Percentiles rank a stretch among this genome's conserved stretches.
Evolutionary conservation across 169 alveolate genomes (phyloP).

Genomic region (Plasmodium gonderi): DNA sequence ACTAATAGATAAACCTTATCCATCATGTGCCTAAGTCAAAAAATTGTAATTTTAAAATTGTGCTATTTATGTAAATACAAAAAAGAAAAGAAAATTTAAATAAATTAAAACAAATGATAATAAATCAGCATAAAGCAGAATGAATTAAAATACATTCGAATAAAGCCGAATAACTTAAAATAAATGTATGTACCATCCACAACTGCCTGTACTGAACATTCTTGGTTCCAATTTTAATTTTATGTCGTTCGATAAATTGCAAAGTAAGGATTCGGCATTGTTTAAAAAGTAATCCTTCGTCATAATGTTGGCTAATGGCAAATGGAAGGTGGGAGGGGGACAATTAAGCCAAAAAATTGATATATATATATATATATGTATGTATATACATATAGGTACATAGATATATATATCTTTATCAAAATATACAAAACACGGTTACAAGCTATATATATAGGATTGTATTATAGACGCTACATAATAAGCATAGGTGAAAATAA

Average conservation of each 20-base stretch:
- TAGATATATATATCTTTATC: too few species aligned
- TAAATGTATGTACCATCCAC: conserved; percentile 80
- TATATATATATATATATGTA: background rate
- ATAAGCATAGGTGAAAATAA: background rate
- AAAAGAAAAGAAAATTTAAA: background rate
- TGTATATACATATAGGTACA: background rate
- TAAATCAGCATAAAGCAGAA: background rate
- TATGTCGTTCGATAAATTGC: conserved; percentile 51
- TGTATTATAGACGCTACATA: too few species aligned
- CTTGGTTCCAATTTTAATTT: conserved; percentile 78
- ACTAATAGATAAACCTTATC: conserved; percentile 76
- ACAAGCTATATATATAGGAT: too few species aligned
- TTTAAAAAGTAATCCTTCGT: conserved; percentile 77
- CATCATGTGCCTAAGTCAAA: conserved; percentile 76
- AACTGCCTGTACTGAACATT: conserved; percentile 82
- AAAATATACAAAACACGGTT: too few species aligned
- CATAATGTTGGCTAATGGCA: conserved; percentile 78
- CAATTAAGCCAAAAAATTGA: background rate
- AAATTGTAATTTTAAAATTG: background rate
- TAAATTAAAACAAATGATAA: background rate
- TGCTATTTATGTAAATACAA: conserved; percentile 1
- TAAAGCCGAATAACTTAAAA: background rate
- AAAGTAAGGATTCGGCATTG: conserved; percentile 73
- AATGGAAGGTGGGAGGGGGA: background rate
- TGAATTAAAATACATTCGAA: background rate